Percentiles rank a stretch among this genome's conserved stretches.
phyloP scores from a whole-genome alignment of 805 yeast species.

The Debaryomyces prosopidis region DNA sequence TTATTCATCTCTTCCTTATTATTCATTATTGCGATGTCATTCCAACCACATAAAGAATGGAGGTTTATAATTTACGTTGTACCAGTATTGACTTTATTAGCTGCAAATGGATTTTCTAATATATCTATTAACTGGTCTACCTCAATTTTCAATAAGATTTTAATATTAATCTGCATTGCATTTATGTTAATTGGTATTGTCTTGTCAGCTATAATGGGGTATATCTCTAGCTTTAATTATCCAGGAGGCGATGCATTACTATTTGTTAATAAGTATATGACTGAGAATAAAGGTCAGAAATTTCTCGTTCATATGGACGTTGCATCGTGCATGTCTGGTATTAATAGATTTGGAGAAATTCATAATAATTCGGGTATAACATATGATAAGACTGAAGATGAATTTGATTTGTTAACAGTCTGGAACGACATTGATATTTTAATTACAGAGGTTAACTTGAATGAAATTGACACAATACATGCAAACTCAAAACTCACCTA shows the following conservation, averaged over 20 bases:
- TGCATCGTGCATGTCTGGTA: conserved; percentile 86
- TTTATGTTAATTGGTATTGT: conserved; percentile 29
- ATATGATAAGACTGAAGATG: conserved; percentile 81
- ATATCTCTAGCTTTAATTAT: conserved; percentile 72
- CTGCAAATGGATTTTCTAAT: conserved; percentile 58
- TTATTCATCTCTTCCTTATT: conserved; percentile 51
- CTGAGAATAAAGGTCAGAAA: conserved; percentile 16
- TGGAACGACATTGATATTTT: conserved; percentile 34
- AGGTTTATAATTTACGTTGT: conserved; percentile 77
- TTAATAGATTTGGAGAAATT: conserved; percentile 70
- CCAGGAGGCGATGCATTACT: conserved; percentile 84
- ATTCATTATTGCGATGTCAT: conserved; percentile 65
- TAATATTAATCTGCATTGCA: conserved; percentile 18
- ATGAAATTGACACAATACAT: conserved; percentile 1
- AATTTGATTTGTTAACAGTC: conserved; percentile 24
- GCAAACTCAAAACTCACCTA: conserved; percentile 4
- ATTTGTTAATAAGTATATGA: conserved; percentile 46
- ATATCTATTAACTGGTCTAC: conserved; percentile 18
- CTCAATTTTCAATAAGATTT: conserved; percentile 25
- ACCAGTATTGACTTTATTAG: conserved; percentile 66
- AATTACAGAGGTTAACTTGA: conserved; percentile 25
- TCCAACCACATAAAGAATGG: conserved; percentile 94
- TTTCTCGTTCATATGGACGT: conserved; percentile 69
- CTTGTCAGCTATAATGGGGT: conserved; percentile 53
- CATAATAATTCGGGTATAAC: conserved; percentile 24